Evolutionary conservation across 2,329 filamentous ascomycete genomes (phyloP).

Genomic region (Fusarium sp.): DNA sequence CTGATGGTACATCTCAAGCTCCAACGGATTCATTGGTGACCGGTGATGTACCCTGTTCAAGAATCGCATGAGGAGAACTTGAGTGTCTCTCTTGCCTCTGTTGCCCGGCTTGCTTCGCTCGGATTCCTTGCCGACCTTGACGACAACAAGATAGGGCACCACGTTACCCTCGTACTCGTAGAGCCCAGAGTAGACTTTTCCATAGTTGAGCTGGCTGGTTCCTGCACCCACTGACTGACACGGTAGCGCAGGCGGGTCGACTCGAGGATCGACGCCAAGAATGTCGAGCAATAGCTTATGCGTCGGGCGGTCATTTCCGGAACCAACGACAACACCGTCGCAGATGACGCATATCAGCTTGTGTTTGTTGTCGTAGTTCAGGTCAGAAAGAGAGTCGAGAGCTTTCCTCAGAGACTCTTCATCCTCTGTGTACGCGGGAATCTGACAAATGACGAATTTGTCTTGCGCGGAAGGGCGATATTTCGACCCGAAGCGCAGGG

Average conservation of each 20-base stretch:
- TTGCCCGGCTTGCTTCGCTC: conserved; percentile 95
- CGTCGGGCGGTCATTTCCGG: conserved; percentile 95
- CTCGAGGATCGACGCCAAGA: conserved; percentile 95
- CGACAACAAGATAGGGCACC: conserved; percentile 94
- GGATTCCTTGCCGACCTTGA: conserved; percentile 97
- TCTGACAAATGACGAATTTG: conserved; percentile 98
- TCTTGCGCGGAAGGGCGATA: conserved; percentile 91
- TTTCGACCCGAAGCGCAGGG: conserved; percentile 94
- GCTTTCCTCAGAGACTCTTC: conserved; percentile 95
- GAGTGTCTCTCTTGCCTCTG: conserved; percentile 97
- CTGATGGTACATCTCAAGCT: conserved; percentile 98
- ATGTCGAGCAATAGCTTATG: conserved; percentile 99
- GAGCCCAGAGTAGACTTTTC: conserved; percentile 97
- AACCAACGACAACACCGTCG: conserved; percentile 96
- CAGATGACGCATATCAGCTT: conserved; percentile 98
- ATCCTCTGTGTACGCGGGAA: conserved; percentile 97
- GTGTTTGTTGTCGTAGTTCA: conserved; percentile 98
- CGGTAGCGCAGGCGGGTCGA: conserved; percentile 92
- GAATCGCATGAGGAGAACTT: conserved; percentile 96
- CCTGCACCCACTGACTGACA: conserved; percentile 94
- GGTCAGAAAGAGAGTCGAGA: conserved; percentile 91
- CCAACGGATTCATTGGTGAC: conserved; percentile 93
- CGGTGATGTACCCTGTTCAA: conserved; percentile 97
- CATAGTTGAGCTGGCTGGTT: conserved; percentile 95
- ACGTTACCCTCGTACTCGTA: conserved; percentile 99